phyloP scores from a whole-genome alignment of 306 rosid genomes.

The Gastrolobium villosum region DNA sequence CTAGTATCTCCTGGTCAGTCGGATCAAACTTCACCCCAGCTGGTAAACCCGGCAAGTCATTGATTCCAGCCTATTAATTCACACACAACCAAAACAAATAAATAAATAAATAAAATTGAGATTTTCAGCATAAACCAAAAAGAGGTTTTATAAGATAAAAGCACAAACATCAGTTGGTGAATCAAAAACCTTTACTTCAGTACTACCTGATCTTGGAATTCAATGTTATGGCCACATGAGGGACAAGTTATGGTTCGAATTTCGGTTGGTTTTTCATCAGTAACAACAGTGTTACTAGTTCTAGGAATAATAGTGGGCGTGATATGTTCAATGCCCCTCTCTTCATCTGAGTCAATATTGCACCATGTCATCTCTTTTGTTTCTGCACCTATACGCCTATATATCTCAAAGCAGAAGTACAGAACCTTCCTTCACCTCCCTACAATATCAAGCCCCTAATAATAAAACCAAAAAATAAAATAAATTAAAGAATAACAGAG shows the following conservation, averaged over 20 bases:
- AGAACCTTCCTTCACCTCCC: slow-evolving; percentile 40
- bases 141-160: neutral
- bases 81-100: neutral
- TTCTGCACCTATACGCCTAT: slow-evolving; percentile 51
- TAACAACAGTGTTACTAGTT: slow-evolving; percentile 1
- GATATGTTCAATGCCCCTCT: slow-evolving; percentile 52
- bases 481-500: neutral
- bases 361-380: slow-evolving; percentile 71
- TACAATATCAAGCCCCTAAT: slow-evolving; percentile 20
- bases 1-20: slow-evolving; percentile 78
- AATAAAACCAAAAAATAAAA: slow-evolving; percentile 25
- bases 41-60: slow-evolving; percentile 81
- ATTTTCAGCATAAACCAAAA: neutral
- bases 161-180: neutral
- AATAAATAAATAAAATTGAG: neutral
- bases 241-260: slow-evolving; percentile 66
- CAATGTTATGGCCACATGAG: slow-evolving; percentile 73
- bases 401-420: slow-evolving; percentile 49
- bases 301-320: slow-evolving; percentile 37
- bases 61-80: slow-evolving; percentile 55
- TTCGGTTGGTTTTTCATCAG: slow-evolving; percentile 34
- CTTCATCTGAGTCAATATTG: slow-evolving; percentile 63
- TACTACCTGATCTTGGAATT: slow-evolving; percentile 79
- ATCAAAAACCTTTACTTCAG: neutral
- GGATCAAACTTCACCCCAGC: slow-evolving; percentile 92